These are phyloP conservation scores for Rhytidiadelphus loreus DNA, from an alignment of 225 moss, liverwort and hornwort species.

Conservation along the genomic window DNA sequence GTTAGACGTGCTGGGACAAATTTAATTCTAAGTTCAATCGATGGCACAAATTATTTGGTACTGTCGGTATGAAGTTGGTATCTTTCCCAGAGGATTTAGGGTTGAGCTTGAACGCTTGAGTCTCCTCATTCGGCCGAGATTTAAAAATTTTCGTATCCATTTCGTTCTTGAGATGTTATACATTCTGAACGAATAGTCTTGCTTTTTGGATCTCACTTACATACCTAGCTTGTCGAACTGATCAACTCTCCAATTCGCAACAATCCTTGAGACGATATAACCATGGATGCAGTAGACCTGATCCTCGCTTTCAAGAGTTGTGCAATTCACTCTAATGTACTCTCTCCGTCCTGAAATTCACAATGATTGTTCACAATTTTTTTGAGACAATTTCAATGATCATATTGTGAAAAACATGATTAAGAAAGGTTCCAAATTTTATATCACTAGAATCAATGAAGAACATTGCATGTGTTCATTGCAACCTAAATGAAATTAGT, in stretches of 20 bases:
- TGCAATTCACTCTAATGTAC: too few relatives aligned
- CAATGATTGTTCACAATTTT: too few relatives aligned
- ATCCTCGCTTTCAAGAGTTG: background rate
- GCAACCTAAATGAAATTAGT: too few relatives aligned
- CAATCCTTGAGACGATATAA: background rate
- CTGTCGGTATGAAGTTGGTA: background rate
- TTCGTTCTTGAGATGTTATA: background rate
- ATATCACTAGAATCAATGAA: too few relatives aligned
- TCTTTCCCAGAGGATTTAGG: background rate
- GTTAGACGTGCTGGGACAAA: background rate
- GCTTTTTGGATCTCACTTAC: background rate
- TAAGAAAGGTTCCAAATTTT: too few relatives aligned
- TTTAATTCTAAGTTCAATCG: background rate
- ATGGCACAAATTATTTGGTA: background rate
- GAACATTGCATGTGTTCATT: too few relatives aligned
- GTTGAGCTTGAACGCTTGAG: background rate
- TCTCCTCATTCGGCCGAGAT: background rate
- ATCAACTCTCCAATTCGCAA: background rate
- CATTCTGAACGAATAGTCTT: background rate
- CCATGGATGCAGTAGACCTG: background rate
- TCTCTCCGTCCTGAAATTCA: too few relatives aligned
- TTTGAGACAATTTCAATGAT: too few relatives aligned
- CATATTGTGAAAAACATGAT: too few relatives aligned
- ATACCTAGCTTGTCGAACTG: background rate
- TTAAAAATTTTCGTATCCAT: background rate